Evolutionary conservation across 164 flowering plant genomes (phyloP), one percentile per base, ranked within the genome.

Genomic region (Annona squamosa): DNA sequence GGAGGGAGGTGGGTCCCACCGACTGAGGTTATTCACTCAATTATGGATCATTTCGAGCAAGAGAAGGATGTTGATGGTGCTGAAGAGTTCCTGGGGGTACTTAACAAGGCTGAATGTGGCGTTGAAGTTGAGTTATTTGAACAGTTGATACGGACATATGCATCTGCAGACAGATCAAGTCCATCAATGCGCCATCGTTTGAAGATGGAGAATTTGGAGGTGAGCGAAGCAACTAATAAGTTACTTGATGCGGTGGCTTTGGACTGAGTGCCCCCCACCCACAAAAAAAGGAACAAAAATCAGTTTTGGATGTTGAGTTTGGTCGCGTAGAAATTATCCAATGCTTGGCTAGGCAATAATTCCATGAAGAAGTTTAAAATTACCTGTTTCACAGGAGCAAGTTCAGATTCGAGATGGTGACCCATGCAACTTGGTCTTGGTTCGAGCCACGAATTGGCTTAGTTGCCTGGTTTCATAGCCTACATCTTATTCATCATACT

Each of bases 171-270:
- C 67, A 91, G 78, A 83, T 90, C 88, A 67, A 90, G 87, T 71
- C 80, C 85, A 12, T 47, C 78, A 1, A 76, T 95, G 86, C 84
- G 77, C 19, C 89, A 85, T 16, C 73, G 94, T 67, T 79, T 93
- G 82, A 95, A 88, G 83, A 91, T 93, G 98, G 98, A 93, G 79
- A 88, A 90, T 16, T 84, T 91, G 66, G 91, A 90, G 73, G 86
- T 95, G 73, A 89, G 83, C 68, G 86, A 84, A 48, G 87, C 76
- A 47, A 72, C 82, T 59, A 79, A 87, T 81, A 87, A 83, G 78
- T 80, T 90, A 84, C 92, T 95, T 46, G 89, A 90, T 9, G 65
- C 26, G 26, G 79, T 93, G 6, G 84, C 85, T 70, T 77, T 75
- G 47, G 93, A 88, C 75, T 90, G 84, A 86, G 69, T 13, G 42